Conservation (phyloP, 2,329 filamentous ascomycete species). For the Domatiomyces globalis region DNA sequence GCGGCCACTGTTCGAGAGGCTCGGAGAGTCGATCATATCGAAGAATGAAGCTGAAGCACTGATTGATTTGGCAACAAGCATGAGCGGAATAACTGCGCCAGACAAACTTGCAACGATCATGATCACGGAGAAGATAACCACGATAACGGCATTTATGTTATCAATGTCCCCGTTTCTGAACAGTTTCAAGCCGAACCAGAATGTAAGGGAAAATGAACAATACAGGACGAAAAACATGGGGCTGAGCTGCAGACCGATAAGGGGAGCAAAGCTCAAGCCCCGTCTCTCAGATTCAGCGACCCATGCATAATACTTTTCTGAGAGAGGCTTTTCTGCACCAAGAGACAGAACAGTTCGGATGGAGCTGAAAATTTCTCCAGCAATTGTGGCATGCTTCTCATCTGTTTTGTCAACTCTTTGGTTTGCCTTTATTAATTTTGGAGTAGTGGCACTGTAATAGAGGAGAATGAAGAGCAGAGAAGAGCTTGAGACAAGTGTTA, state of each 20-base stretch:
- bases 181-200: slow-evolving; percentile 27
- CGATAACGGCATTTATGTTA: slow-evolving; percentile 26
- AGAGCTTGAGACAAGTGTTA: slow-evolving; percentile 38
- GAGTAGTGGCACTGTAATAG: slow-evolving; percentile 21
- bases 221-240: slow-evolving; percentile 27
- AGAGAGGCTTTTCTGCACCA: slow-evolving; percentile 27
- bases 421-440: slow-evolving; percentile 19
- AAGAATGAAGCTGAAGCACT: slow-evolving; percentile 74
- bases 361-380: slow-evolving; percentile 29
- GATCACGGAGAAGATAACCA: slow-evolving; percentile 28
- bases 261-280: slow-evolving; percentile 20
- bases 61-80: slow-evolving; percentile 46
- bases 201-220: slow-evolving; percentile 24
- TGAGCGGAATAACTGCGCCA: slow-evolving; percentile 22
- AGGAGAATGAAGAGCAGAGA: slow-evolving; percentile 30
- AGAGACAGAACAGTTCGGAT: slow-evolving; percentile 33
- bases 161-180: slow-evolving; percentile 23
- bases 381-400: slow-evolving; percentile 31
- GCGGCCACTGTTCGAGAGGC: slow-evolving; percentile 23
- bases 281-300: slow-evolving; percentile 25
- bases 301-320: slow-evolving; percentile 24
- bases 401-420: slow-evolving; percentile 20
- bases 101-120: slow-evolving; percentile 30
- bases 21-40: slow-evolving; percentile 61
- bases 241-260: slow-evolving; percentile 23